phyloP scores from a whole-genome alignment of 2,329 filamentous ascomycete genomes.

The Nannizzia gypsea region DNA sequence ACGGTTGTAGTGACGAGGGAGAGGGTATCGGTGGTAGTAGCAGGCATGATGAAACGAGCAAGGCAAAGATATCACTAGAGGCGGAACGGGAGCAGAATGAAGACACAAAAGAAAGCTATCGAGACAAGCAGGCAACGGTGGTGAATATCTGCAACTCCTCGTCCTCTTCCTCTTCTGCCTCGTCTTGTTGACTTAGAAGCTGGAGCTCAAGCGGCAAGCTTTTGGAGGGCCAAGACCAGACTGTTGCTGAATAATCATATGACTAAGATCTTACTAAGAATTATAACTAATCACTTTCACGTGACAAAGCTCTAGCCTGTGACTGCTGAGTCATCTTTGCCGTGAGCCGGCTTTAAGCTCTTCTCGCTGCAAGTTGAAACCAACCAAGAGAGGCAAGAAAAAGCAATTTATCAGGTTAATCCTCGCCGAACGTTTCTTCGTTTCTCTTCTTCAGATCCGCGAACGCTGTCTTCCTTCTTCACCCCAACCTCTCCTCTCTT shows the following conservation, averaged over 20 bases:
- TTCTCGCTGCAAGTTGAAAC: neutral
- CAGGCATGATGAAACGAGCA: conserved; percentile 57
- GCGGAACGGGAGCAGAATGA: neutral
- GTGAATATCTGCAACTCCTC: too few relatives aligned
- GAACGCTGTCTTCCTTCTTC: neutral
- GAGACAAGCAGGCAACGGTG: neutral
- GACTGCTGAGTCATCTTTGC: conserved; percentile 3
- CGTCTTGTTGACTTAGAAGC: neutral
- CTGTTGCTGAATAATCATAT: neutral
- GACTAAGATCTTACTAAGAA: too few relatives aligned
- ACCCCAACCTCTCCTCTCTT: conserved; percentile 8
- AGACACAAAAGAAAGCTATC: too few relatives aligned
- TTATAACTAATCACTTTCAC: neutral
- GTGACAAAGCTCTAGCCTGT: neutral
- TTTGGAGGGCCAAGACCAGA: neutral
- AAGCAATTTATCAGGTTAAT: conserved; percentile 8
- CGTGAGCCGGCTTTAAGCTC: conserved; percentile 2
- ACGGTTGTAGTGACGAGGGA: conserved; percentile 90
- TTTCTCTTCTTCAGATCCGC: neutral
- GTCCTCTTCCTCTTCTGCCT: too few relatives aligned
- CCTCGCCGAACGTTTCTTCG: conserved; percentile 8
- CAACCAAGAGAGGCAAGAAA: neutral
- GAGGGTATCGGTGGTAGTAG: conserved; percentile 91
- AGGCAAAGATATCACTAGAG: neutral
- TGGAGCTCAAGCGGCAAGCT: neutral